These are phyloP conservation scores for Pisolithus sp. DNA, from an alignment of 768 basidiomycete genomes.

Conservation along the genomic window DNA sequence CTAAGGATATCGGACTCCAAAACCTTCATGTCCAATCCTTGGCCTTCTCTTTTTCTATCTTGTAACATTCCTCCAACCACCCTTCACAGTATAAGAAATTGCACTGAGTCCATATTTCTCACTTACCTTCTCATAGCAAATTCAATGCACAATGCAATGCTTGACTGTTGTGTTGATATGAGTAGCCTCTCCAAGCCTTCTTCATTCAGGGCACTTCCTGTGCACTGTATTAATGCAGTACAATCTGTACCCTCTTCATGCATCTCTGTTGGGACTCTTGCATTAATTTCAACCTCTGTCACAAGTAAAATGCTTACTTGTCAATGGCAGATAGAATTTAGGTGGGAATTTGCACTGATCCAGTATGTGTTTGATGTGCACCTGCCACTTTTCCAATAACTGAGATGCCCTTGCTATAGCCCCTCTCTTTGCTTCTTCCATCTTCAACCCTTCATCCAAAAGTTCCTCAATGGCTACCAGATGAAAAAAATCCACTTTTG, in stretches of 20 bases:
- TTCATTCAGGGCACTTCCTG: neutral
- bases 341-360: neutral
- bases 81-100: too few species aligned
- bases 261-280: neutral
- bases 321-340: neutral
- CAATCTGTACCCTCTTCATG: neutral
- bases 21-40: too few species aligned
- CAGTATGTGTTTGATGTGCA: neutral
- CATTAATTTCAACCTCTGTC: neutral
- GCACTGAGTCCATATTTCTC: too few species aligned
- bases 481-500: conserved; percentile 30
- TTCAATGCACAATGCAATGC: neutral
- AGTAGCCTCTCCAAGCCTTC: neutral
- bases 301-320: neutral
- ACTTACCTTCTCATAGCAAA: neutral
- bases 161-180: neutral
- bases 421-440: conserved; percentile 3
- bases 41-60: too few species aligned
- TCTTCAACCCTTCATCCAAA: conserved; percentile 5
- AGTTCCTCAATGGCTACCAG: conserved; percentile 12
- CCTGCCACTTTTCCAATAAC: neutral
- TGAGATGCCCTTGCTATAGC: conserved; percentile 12
- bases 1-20: too few species aligned
- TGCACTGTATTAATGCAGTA: neutral
- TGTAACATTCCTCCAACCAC: too few species aligned